Base-by-base conservation (phyloP, 2,329 filamentous ascomycete species). In the Fusarium sarcochroum region DNA sequence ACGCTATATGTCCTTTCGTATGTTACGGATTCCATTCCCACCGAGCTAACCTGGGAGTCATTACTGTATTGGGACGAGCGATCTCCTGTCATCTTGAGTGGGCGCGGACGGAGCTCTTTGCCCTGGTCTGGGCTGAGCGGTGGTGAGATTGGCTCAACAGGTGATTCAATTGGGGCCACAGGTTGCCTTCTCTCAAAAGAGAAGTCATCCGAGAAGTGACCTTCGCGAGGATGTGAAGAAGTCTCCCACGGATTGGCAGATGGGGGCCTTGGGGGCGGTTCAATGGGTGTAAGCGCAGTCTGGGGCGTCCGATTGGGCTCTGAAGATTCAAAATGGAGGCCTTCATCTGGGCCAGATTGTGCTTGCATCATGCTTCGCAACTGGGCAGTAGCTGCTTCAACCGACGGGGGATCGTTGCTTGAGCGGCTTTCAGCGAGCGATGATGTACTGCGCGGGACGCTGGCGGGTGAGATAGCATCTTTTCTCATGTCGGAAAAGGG, bases 231-330 rank as follows among this genome's bases (percentile, higher is more conserved):
- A 17, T 51, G 54, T 18, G 71, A 72, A 18, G 69, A 63, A 30
- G 61, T 59, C 58, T 83, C 79, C 83, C 82, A 85, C 8, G 82
- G 82, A 52, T 83, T 80, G 13, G 76, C 62, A 8, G 80, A 81
- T 11, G 82, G 81, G 4, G 80, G 82, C n/a, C 71, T 66, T 7
- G 77, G 75, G 2, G 76, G 71, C 21, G 68, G 67, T 48, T 73
- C 73, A 13, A 68, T 34, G 7, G 68, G 68, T 13, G 77, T 50
- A 13, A 63, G 38, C 17, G 45, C 49, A 38, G 57, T 66, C 34
- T 63, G 53, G 5, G 62, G 66, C 18, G 54, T 50, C 7, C 64
- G 57, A 13, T 40, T 53, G 3, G 63, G 53, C 14, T 48, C 45
- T 18, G 63, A 66, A 45, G 63, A 52, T 25, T 63, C 57, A 20